These are phyloP conservation scores for Telfairia occidentalis DNA, from an alignment of 331 rosid genomes.

Conservation along the genomic window DNA sequence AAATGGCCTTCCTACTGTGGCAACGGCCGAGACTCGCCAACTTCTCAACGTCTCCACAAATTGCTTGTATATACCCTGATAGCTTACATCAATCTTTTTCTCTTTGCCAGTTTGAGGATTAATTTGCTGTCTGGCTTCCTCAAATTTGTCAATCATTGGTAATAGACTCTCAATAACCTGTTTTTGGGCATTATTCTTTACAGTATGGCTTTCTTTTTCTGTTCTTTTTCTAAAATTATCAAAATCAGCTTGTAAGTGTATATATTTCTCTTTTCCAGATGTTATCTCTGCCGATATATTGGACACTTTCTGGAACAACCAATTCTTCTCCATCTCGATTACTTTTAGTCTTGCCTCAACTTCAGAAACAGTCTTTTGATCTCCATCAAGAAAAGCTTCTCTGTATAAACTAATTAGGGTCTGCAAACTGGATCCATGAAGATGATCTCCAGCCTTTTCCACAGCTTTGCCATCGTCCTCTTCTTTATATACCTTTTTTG, in stretches of 20 bases:
- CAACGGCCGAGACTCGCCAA: slow-evolving; percentile 50
- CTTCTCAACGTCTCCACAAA: slow-evolving; percentile 76
- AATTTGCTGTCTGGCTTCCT: slow-evolving; percentile 55
- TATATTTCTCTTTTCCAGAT: slow-evolving; percentile 49
- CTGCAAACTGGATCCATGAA: slow-evolving; percentile 25
- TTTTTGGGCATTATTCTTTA: slow-evolving; percentile 49
- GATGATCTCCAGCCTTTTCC: slow-evolving; percentile 21
- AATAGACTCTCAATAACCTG: slow-evolving; percentile 58
- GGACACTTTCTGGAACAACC: slow-evolving; percentile 37
- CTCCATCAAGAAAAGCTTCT: slow-evolving; percentile 48
- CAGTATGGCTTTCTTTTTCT: slow-evolving; percentile 48
- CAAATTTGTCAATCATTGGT: slow-evolving; percentile 78
- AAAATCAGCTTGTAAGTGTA: slow-evolving; percentile 84
- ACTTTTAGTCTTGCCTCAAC: slow-evolving; percentile 36
- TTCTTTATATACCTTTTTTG: slow-evolving; percentile 31
- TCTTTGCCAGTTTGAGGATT: slow-evolving; percentile 62
- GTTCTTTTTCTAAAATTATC: slow-evolving; percentile 69
- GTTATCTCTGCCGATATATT: slow-evolving; percentile 40
- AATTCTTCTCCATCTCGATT: slow-evolving; percentile 30
- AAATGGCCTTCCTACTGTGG: slow-evolving; percentile 78
- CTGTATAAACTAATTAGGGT: slow-evolving; percentile 51
- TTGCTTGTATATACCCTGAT: slow-evolving; percentile 91
- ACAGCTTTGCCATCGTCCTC: slow-evolving; percentile 21
- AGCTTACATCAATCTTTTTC: slow-evolving; percentile 67
- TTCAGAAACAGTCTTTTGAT: slow-evolving; percentile 28